A percentile compares a stretch with the other conserved stretches of the same genome.
phyloP scores from a whole-genome alignment of 2,329 filamentous ascomycete species.

The Helicocarpus griseus region DNA sequence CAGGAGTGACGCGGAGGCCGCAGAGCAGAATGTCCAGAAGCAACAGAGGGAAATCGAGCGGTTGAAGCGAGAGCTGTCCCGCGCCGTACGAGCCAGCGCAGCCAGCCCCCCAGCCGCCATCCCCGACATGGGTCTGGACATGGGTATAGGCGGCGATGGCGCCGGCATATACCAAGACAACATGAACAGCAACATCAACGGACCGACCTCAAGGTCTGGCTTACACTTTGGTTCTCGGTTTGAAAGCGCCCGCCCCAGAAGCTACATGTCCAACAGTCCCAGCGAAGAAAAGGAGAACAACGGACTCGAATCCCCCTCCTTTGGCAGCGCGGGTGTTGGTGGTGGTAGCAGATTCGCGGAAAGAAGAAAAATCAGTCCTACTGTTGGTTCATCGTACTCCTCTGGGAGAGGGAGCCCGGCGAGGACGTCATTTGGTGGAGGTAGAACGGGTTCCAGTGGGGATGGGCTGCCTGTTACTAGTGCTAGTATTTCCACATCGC shows the following conservation, averaged over 20 bases:
- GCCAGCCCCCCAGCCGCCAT: constrained; percentile 27
- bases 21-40: constrained; percentile 76
- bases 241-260: constrained; percentile 31
- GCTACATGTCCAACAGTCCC: constrained; percentile 44
- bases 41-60: constrained; percentile 82
- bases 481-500: constrained; percentile 18
- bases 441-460: not conserved
- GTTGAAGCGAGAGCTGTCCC: constrained; percentile 70
- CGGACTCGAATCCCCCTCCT: constrained; percentile 29
- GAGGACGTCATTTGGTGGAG: constrained; percentile 19
- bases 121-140: constrained; percentile 47
- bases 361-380: constrained; percentile 37
- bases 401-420: constrained; percentile 31
- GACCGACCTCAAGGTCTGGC: constrained; percentile 20
- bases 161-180: constrained; percentile 34
- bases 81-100: constrained; percentile 35
- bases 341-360: constrained; percentile 25
- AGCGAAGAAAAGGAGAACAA: constrained; percentile 71
- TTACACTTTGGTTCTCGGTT: constrained; percentile 31
- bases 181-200: constrained; percentile 14
- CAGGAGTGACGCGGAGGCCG: constrained; percentile 77
- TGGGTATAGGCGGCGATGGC: constrained; percentile 43
- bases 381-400: constrained; percentile 24
- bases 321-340: constrained; percentile 15
- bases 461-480: constrained; percentile 7